A percentile compares a stretch with the other conserved stretches of the same genome.
phyloP scores from a whole-genome alignment of 257 asterid genomes.

The Cynanchum wilfordii region DNA sequence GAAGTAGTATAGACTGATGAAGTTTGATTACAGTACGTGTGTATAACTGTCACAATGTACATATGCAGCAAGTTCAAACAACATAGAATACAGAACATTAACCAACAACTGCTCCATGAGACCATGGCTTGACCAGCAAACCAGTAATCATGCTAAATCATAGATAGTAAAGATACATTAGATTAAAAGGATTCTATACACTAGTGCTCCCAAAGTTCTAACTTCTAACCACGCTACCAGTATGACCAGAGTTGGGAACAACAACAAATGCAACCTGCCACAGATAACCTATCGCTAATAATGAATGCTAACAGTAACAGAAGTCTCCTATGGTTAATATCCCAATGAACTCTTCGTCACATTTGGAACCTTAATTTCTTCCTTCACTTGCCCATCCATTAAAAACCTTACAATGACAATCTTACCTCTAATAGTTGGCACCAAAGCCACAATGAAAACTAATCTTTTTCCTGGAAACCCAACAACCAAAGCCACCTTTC shows the following conservation, averaged over 20 bases:
- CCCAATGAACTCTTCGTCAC: neutral
- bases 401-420: neutral
- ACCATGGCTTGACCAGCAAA: neutral
- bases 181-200: neutral
- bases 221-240: neutral
- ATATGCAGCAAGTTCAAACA: neutral
- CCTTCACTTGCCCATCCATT: neutral
- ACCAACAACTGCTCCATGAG: neutral
- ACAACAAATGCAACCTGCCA: neutral
- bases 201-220: neutral
- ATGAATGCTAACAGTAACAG: neutral
- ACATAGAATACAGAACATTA: conserved; percentile 4
- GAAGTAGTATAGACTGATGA: neutral
- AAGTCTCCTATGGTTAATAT: neutral
- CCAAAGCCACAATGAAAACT: neutral
- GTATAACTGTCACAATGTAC: neutral
- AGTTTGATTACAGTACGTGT: neutral
- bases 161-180: neutral
- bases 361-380: neutral
- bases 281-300: neutral
- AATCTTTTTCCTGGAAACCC: neutral
- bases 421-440: neutral
- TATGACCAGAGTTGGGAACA: neutral
- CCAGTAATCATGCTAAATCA: neutral
- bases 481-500: neutral